Conservation (phyloP, 2,329 filamentous ascomycete species). For the Fusarium sublunatum region DNA sequence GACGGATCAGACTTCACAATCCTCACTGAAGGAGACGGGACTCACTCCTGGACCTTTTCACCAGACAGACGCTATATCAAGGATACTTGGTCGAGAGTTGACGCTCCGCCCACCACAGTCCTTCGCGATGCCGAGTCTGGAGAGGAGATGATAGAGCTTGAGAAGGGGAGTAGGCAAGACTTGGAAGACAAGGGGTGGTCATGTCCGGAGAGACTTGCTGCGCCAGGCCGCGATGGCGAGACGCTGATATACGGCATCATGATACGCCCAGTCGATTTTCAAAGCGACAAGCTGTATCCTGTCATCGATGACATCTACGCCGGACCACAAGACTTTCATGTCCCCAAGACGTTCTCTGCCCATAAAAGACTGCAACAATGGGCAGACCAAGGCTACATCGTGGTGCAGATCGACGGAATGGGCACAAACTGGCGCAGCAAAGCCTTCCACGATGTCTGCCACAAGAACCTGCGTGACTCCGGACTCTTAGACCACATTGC, state of each 20-base stretch:
- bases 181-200: conserved; percentile 28
- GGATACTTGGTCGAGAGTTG: conserved; percentile 46
- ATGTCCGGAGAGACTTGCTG: conserved; percentile 42
- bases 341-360: conserved; percentile 41
- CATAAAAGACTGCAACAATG: conserved; percentile 31
- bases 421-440: conserved; percentile 49
- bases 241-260: conserved; percentile 47
- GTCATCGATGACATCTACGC: conserved; percentile 48
- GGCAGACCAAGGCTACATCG: conserved; percentile 48
- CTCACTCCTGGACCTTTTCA: conserved; percentile 43
- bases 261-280: conserved; percentile 42
- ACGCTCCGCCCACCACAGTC: conserved; percentile 32
- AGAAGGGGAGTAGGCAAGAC: conserved; percentile 11
- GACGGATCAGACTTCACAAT: conserved; percentile 43
- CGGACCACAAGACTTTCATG: conserved; percentile 44
- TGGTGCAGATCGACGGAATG: conserved; percentile 49
- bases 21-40: conserved; percentile 45
- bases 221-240: conserved; percentile 43
- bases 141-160: conserved; percentile 26
- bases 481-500: conserved; percentile 48
- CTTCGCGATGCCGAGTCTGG: conserved; percentile 40
- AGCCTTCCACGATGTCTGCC: conserved; percentile 47
- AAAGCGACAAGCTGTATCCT: conserved; percentile 43
- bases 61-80: conserved; percentile 36
- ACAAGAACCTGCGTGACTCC: conserved; percentile 46